Conservation (phyloP, 768 basidiomycete genomes). For the Lactarius sanguifluus region DNA sequence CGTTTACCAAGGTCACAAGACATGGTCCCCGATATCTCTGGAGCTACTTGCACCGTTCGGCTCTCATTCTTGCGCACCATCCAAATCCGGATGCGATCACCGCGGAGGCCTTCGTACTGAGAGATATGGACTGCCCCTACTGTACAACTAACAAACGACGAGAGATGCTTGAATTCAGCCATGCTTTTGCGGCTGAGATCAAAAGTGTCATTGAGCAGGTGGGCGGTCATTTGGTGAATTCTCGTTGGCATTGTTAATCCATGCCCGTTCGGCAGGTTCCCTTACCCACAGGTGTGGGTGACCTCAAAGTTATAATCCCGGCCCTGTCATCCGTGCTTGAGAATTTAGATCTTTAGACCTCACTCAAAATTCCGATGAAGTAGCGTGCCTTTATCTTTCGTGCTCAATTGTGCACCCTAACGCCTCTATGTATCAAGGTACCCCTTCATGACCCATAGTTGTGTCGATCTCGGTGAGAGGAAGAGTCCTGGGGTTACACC, state of each 20-base stretch:
- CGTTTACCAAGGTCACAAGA: neutral
- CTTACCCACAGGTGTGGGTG: neutral
- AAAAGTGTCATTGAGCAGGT: conserved; percentile 4
- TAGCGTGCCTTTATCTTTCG: neutral
- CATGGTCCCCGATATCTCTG: conserved; percentile 10
- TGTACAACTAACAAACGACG: neutral
- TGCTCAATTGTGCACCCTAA: neutral
- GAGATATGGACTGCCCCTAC: neutral
- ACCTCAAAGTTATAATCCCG: neutral
- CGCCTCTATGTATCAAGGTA: neutral
- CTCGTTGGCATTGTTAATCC: neutral
- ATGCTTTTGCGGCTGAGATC: conserved; percentile 5
- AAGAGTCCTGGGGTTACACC: neutral
- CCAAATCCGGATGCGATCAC: conserved; percentile 7
- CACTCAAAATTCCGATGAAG: neutral
- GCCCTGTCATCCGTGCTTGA: neutral
- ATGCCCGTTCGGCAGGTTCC: conserved; percentile 6
- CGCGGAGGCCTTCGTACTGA: conserved; percentile 4
- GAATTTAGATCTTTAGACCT: neutral
- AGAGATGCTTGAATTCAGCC: conserved; percentile 15
- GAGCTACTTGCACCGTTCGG: conserved; percentile 19
- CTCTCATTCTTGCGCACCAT: conserved; percentile 17
- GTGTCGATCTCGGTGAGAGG: neutral
- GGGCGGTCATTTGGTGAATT: neutral
- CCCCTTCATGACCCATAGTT: neutral